A percentile compares a stretch with the other conserved stretches of the same genome.
Evolutionary conservation across 176 grass and related monocot genomes (phyloP).

Genomic region (Alopecurus myosuroides): DNA sequence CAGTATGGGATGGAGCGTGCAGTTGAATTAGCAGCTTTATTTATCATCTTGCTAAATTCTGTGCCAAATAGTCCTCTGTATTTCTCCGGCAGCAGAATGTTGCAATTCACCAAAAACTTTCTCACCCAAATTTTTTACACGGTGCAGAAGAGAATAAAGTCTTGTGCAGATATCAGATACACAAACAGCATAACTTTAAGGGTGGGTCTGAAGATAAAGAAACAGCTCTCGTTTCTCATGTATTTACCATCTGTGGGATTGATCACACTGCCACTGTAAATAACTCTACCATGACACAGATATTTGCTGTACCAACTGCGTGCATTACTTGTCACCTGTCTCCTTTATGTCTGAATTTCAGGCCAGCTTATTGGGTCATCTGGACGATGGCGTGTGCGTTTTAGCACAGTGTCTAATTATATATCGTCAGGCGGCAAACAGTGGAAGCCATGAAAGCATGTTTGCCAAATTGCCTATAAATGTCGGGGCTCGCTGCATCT

Average conservation of each 20-base stretch:
- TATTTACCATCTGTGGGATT: neutral
- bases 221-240: neutral
- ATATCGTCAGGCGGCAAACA: conserved; percentile 19
- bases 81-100: neutral
- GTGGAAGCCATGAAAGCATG: conserved; percentile 15
- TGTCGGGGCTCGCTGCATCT: neutral
- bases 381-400: neutral
- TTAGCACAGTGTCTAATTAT: conserved; percentile 14
- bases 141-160: neutral
- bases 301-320: neutral
- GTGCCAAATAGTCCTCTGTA: neutral
- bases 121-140: neutral
- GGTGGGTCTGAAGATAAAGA: neutral
- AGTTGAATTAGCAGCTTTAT: conserved; percentile 16
- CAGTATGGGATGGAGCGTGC: conserved; percentile 63
- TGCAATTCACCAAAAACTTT: neutral
- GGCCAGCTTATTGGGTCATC: neutral
- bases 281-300: neutral
- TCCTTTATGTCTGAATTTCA: neutral
- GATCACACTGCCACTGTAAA: neutral
- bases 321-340: neutral
- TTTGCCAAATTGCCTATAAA: conserved; percentile 26
- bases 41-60: neutral
- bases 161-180: conserved; percentile 1
- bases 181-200: neutral